Conservation (phyloP, 2,329 filamentous ascomycete species). For the Mycosphaerella sp. region DNA sequence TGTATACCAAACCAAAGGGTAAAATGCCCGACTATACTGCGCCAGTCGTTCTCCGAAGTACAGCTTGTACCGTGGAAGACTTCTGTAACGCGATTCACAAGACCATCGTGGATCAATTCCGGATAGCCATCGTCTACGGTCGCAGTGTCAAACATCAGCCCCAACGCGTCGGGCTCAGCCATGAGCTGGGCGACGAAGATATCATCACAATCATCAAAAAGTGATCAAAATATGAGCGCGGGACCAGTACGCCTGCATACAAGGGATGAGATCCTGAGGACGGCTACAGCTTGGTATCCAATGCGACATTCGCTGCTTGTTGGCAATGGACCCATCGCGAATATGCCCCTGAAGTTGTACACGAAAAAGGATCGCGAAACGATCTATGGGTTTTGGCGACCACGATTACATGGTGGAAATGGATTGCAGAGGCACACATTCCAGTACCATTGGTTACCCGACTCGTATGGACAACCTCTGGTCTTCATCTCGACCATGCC, state of each 20-base stretch:
- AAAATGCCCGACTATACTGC: slow-evolving; percentile 85
- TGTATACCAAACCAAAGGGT: slow-evolving; percentile 98
- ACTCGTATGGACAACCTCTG: not conserved
- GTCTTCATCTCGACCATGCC: not conserved
- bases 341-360: too few relatives aligned
- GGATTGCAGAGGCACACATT: not conserved
- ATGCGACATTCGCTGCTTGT: too few relatives aligned
- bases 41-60: slow-evolving; percentile 80
- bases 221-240: slow-evolving; percentile 6
- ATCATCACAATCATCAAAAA: slow-evolving; percentile 52
- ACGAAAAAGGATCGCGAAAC: too few relatives aligned
- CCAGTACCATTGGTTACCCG: not conserved
- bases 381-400: too few relatives aligned
- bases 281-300: too few relatives aligned
- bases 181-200: slow-evolving; percentile 93
- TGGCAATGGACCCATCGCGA: slow-evolving; percentile 5
- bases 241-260: not conserved
- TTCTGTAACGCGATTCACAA: slow-evolving; percentile 98
- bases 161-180: slow-evolving; percentile 82
- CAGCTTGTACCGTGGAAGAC: slow-evolving; percentile 85
- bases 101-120: slow-evolving; percentile 92
- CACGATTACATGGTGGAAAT: too few relatives aligned
- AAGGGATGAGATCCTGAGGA: too few relatives aligned
- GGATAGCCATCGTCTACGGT: slow-evolving; percentile 90
- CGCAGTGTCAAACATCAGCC: slow-evolving; percentile 98